Base-by-base conservation (phyloP, 2,329 filamentous ascomycete genomes). In the Sphaerulina populicola region DNA sequence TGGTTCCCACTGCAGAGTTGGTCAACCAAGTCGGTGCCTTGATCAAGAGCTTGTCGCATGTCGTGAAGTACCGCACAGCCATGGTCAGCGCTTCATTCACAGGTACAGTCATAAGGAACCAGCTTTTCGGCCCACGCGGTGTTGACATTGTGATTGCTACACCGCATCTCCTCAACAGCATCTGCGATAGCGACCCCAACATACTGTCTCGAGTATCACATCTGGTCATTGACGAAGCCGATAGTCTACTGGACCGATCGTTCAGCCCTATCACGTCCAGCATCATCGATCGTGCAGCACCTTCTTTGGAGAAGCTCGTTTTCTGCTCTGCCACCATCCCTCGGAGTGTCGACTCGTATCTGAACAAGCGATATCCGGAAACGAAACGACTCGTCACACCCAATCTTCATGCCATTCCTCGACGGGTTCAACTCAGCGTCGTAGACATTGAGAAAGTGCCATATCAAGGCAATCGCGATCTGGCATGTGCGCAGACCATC, bases 271-370 rank as follows among this genome's bases (percentile, higher is more conserved):
- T 85, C 21, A 97, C 93, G 0, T 85, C 81, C 9, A 78, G 80
- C 49, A 87, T 98, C 59, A 78, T 98, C 57, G 87, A 94, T 63
- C 85, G 86, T 52, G 80, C 85, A 1, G 78, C 82, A 6, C 88
- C 91, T 0, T 93, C 88, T 0, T 72, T 97, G 42, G 81, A 88
- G 64, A 87, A 95, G 66, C 77, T 98, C 21, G 77, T 98, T 42
- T 80, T 97, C 57, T 98, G 93, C 74, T 97, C 91, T 3, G 93
- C 93, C 46, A 98, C 93, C 4, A 97, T 98, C 55, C 93, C 94
- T 1, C 81, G 85, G 57, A 87, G 86, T 60, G 79, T 98, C 14
- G 93, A 98, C 72, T 83, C 80, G 58, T 88, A 86, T 67, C 78
- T 98, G n/a, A 80, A 81, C 47, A 80, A 81, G 55, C 83, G 83